Conservation (phyloP, 75 land plant species). For the Picea sitchensis region DNA sequence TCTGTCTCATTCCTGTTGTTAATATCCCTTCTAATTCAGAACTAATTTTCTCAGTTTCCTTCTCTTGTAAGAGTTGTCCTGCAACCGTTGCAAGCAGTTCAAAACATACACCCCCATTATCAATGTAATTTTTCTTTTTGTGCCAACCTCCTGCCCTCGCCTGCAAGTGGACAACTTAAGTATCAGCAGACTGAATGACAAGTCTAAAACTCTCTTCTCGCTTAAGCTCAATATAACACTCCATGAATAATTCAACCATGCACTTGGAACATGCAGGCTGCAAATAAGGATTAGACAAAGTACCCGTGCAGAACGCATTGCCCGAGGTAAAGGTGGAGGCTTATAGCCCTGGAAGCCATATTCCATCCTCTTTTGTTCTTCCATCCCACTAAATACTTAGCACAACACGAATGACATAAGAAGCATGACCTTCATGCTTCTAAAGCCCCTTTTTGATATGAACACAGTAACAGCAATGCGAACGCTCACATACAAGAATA, state of each 20-base stretch:
- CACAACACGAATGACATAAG: no score
- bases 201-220: no score
- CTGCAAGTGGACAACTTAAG: conserved; percentile 13
- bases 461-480: no score
- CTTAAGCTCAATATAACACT: background rate
- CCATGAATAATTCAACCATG: background rate
- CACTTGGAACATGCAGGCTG: background rate
- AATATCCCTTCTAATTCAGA: no score
- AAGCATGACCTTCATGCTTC: no score
- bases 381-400: conserved; percentile 33
- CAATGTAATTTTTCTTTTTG: conserved; percentile 27
- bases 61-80: conserved; percentile 64
- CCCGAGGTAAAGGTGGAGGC: conserved; percentile 40
- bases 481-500: no score
- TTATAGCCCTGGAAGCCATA: conserved; percentile 53
- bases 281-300: background rate
- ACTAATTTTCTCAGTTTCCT: conserved; percentile 7
- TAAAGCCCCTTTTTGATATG: no score
- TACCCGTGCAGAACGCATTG: conserved; percentile 51
- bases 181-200: background rate
- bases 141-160: conserved; percentile 18
- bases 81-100: conserved; percentile 90
- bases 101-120: conserved; percentile 51
- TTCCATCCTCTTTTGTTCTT: conserved; percentile 51
- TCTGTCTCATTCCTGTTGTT: no score